phyloP scores from a whole-genome alignment of 768 basidiomycete species.

The Auricularia heimuer region DNA sequence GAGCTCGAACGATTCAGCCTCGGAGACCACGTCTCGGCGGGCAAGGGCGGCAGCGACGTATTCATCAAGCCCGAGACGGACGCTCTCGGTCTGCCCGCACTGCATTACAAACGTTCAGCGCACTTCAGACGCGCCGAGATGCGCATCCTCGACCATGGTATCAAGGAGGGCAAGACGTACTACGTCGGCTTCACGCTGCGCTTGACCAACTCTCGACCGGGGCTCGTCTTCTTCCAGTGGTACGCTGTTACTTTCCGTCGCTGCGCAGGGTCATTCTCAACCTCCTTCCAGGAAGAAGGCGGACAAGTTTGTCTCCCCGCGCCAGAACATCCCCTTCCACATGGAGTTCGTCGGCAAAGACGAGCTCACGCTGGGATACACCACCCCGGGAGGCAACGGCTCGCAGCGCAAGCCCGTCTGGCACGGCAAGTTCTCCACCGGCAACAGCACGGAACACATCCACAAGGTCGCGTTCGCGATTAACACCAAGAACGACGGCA shows the following conservation, averaged over 20 bases:
- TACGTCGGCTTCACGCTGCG: not conserved
- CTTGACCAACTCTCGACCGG: not conserved
- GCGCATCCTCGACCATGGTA: constrained; percentile 1
- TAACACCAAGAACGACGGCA: not conserved
- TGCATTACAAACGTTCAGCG: not conserved
- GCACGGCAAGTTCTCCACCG: not conserved
- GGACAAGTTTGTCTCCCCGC: not conserved
- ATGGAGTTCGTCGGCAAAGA: not conserved
- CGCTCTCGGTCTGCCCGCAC: not conserved
- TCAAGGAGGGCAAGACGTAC: not conserved
- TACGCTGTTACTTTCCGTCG: not conserved
- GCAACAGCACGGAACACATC: not conserved
- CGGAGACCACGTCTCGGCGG: not conserved
- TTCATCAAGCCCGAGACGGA: not conserved
- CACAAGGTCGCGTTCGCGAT: not conserved
- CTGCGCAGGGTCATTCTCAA: not conserved
- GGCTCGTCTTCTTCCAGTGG: constrained; percentile 1
- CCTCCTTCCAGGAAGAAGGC: not conserved
- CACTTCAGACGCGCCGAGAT: not conserved
- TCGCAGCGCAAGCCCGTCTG: not conserved
- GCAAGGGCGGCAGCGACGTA: not conserved
- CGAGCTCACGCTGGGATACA: not conserved
- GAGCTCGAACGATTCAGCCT: not conserved
- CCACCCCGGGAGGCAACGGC: not conserved
- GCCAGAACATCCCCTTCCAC: not conserved